Evolutionary conservation across 306 rosid species (phyloP).

Genomic region (Quercus wislizeni): DNA sequence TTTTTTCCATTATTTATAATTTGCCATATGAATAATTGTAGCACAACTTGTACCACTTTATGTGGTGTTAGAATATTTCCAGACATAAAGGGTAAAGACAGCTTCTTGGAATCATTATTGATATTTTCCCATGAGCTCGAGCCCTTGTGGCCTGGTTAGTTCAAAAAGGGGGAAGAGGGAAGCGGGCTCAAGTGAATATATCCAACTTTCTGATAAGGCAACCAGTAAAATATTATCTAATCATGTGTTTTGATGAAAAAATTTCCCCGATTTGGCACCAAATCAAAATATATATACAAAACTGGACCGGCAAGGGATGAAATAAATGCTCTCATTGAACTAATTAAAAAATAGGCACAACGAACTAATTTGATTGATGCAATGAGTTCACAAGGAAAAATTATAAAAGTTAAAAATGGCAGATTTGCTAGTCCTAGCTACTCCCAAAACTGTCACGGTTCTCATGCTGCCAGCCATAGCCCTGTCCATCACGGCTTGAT

Average conservation of each 20-base stretch:
- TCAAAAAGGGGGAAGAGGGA: no score
- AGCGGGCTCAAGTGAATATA: no score
- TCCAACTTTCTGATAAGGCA: no score
- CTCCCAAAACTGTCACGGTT: conserved; percentile 54
- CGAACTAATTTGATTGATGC: neutral
- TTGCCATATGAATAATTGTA: no score
- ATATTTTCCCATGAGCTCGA: no score
- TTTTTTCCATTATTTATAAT: no score
- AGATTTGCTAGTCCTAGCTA: conserved; percentile 43
- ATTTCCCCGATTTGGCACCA: neutral
- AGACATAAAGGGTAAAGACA: no score
- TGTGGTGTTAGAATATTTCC: no score
- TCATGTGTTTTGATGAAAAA: neutral
- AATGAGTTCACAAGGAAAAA: neutral
- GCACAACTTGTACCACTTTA: no score
- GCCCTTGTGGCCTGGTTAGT: no score
- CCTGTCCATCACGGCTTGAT: conserved; percentile 65
- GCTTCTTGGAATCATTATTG: no score
- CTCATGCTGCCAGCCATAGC: conserved; percentile 69
- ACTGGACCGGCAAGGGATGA: neutral
- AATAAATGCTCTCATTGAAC: neutral
- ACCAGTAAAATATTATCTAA: no score
- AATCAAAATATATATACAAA: neutral
- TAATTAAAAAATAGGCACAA: neutral
- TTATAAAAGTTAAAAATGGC: neutral